phyloP scores from a whole-genome alignment of 768 basidiomycete genomes.

The Podaxis rugospora region DNA sequence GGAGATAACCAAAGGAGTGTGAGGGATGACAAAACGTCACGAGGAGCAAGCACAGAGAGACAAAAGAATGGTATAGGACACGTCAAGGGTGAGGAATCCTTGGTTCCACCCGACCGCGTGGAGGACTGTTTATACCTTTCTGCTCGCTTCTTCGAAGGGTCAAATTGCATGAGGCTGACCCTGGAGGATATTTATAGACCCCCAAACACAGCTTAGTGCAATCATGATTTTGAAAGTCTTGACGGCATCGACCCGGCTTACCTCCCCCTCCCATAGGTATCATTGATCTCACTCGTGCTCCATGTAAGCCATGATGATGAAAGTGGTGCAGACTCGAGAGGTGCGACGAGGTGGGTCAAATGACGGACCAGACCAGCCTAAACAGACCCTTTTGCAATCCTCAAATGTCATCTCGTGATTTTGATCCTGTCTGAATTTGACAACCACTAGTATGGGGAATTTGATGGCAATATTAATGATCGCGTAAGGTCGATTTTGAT shows the following conservation, averaged over 20 bases:
- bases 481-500: background rate
- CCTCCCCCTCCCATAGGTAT: background rate
- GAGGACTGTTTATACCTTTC: conserved; percentile 3
- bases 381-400: background rate
- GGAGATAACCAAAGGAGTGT: conserved; percentile 1
- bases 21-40: background rate
- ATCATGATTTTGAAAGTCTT: background rate
- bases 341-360: background rate
- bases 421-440: background rate
- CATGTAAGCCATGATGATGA: background rate
- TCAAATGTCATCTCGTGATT: background rate
- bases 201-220: background rate
- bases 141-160: background rate
- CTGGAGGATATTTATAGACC: background rate
- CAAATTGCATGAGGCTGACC: background rate
- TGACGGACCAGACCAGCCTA: background rate
- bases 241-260: background rate
- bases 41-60: background rate
- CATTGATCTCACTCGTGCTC: background rate
- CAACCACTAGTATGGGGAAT: background rate
- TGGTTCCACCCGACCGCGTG: background rate
- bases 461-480: background rate
- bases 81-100: background rate
- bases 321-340: too few species aligned
- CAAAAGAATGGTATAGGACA: background rate